Base-by-base conservation (phyloP, 2,329 filamentous ascomycete species). In the Chrysoporthe cubensis region DNA sequence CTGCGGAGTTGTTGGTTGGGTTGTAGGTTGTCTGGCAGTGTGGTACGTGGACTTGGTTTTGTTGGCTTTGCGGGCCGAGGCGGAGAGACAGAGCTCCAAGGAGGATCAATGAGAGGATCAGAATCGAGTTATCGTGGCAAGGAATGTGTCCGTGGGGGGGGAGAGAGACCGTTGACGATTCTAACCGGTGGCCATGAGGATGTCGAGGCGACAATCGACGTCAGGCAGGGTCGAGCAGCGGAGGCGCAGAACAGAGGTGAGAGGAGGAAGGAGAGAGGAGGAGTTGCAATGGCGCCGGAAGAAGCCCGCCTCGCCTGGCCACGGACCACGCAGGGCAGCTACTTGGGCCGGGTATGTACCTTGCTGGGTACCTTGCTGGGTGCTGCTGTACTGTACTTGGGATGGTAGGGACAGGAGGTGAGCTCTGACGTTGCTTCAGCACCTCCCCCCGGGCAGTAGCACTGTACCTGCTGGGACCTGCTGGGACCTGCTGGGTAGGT, bases 41-140 rank as follows among this genome's bases (percentile, higher is more conserved):
- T 48, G 58, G 58, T 52, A 65, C 14, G 43, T 58, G 63, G 50
- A 58, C 52, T 46, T 63, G 48, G 61, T 21, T 52, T 40, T 63
- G 62, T 69, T 69, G 65, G 61, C 61, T 66, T 66, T 66, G 61
- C 43, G 67, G 60, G 56, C 37, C 42, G 66, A 62, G 62, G 65
- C 59, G 57, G 68, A 66, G 58, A 66, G 42, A 70, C 62, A 59
- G 66, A 70, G 69, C 67, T 66, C 67, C 56, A 70, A 69, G 69
- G 62, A 69, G 54, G 69, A 67, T 70, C 64, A 70, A 70, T 65
- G 69, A 70, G 63, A 70, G 69, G 69, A 67, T 61, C 60, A 59
- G 63, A 69, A 70, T 61, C 65, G 65, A 66, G 62, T 54, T 59
- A 58, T 63, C 44, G 37, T 59, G 57, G 68, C 69, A 69, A 69